Base-by-base conservation (phyloP, 768 basidiomycete species). In the Suillus sp. region DNA sequence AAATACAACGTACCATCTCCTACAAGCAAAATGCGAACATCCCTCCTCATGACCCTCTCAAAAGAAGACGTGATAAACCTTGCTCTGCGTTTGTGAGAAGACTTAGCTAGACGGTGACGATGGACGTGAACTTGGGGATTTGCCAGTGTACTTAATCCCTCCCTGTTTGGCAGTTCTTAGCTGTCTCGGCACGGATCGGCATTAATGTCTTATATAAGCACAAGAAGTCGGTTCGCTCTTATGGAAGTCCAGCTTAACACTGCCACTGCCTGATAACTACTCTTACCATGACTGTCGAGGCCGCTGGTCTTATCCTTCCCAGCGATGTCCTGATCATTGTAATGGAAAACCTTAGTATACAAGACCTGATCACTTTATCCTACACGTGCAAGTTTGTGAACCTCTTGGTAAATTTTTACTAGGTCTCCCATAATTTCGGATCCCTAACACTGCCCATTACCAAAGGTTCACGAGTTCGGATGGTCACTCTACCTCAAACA, bases 21-120 rank as follows among this genome's bases (percentile, higher is more conserved):
- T 66, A 96, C 93, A 71, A 97, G 86, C 64, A 96, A 84, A 72
- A 96, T 95, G 68, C 95, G 87, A 57, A 96, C 93, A 88, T 97
- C 95, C 77, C 93, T 84, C 73, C 94, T 83, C 92, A 95, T 95
- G 69, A 65, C 72, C 71, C 65, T 47, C 47, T 37, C 8, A 3
- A 40, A 57, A 38, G 55, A 57, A 25, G 16, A 57, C 25, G 55
- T 40, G 37, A 27, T 40, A 30, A 32, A 53, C 51, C 51, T 53
- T 20, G 18, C 25, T 57, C 37, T 40, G 25, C 37, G 27, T 14
- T 10, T 40, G 25, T 11, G 22, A 57, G 25, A 40, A 30, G 55
- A 27, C 9, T 51, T 51, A 51, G 50, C 27, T 51, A 11, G 25
- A 59, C 47, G 10, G 38, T 37, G 56, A 27, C 37, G 38, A 57